phyloP scores from a whole-genome alignment of 2,329 filamentous ascomycete species.

The Microascus cirrosus region DNA sequence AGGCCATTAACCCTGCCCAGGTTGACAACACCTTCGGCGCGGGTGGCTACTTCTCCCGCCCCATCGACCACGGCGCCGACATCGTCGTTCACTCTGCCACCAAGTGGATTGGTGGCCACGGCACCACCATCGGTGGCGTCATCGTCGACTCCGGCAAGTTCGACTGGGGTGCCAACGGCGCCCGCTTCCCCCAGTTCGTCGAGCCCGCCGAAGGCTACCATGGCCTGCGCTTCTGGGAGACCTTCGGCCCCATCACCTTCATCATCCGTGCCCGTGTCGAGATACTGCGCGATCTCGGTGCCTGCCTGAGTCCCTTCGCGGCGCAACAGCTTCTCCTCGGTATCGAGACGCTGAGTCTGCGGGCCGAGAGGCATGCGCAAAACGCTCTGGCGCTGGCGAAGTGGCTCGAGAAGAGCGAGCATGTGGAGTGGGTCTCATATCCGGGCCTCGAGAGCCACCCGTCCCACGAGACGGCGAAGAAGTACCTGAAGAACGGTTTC shows the following conservation, averaged over 20 bases:
- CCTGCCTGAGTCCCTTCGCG: conserved; percentile 76
- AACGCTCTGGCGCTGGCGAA: conserved; percentile 72
- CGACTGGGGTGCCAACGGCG: conserved; percentile 77
- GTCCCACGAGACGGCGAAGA: conserved; percentile 71
- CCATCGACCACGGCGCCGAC: conserved; percentile 83
- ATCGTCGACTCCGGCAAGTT: conserved; percentile 86
- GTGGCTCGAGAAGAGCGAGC: conserved; percentile 72
- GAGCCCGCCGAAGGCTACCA: conserved; percentile 86
- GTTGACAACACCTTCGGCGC: conserved; percentile 95
- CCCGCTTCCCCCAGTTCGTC: conserved; percentile 84
- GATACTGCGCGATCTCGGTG: conserved; percentile 77
- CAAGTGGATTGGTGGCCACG: conserved; percentile 96
- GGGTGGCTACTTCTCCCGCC: conserved; percentile 76
- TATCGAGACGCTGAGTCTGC: conserved; percentile 78
- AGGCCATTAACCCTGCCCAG: conserved; percentile 19
- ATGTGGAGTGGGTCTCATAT: conserved; percentile 91
- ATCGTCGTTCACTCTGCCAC: conserved; percentile 92
- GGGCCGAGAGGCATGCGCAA: conserved; percentile 74
- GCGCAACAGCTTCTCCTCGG: conserved; percentile 88
- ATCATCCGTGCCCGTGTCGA: conserved; percentile 82
- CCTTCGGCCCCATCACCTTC: conserved; percentile 73
- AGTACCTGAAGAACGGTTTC: conserved; percentile 74
- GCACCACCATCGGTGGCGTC: conserved; percentile 80
- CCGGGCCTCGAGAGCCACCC: conserved; percentile 75
- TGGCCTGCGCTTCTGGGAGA: conserved; percentile 88